Evolutionary conservation across 2,329 filamentous ascomycete genomes (phyloP).

Genomic region (Cephalotrichum gorgonifer): DNA sequence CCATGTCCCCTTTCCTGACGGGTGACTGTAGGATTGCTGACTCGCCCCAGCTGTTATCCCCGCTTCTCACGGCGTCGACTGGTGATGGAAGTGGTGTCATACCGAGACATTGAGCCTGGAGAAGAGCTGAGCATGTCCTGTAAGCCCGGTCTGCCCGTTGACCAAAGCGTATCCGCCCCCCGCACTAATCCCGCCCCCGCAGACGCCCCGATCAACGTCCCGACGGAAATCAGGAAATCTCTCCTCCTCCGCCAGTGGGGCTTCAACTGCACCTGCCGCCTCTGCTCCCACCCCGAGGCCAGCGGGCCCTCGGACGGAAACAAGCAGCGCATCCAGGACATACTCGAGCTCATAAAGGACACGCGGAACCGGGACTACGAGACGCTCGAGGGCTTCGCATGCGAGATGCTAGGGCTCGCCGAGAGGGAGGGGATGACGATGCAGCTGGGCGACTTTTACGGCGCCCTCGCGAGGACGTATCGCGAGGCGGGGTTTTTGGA

Average conservation of each 20-base stretch:
- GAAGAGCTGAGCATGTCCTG: conserved; percentile 20
- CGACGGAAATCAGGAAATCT: conserved; percentile 13
- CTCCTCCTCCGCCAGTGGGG: conserved; percentile 15
- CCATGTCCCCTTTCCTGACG: no score
- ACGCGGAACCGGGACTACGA: conserved; percentile 12
- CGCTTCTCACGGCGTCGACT: conserved; percentile 12
- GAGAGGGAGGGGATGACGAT: conserved; percentile 14
- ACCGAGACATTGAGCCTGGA: conserved; percentile 15
- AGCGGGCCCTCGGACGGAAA: conserved; percentile 17
- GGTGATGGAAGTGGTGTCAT: conserved; percentile 15
- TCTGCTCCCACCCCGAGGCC: conserved; percentile 15
- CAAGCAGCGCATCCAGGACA: conserved; percentile 13
- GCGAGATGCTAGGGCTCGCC: conserved; percentile 14
- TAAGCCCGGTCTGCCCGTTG: conserved; percentile 4
- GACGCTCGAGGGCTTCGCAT: conserved; percentile 12
- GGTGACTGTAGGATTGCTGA: no score
- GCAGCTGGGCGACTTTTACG: conserved; percentile 16
- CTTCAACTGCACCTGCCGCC: conserved; percentile 17
- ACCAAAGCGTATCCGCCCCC: neutral
- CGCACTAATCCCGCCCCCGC: neutral
- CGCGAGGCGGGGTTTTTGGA: neutral
- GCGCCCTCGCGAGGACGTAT: conserved; percentile 12
- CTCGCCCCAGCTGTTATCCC: conserved; percentile 10
- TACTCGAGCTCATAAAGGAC: conserved; percentile 13
- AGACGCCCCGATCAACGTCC: conserved; percentile 6